Conservation (phyloP, 345 rosid species). For the Eucalyptus tenuipes region DNA sequence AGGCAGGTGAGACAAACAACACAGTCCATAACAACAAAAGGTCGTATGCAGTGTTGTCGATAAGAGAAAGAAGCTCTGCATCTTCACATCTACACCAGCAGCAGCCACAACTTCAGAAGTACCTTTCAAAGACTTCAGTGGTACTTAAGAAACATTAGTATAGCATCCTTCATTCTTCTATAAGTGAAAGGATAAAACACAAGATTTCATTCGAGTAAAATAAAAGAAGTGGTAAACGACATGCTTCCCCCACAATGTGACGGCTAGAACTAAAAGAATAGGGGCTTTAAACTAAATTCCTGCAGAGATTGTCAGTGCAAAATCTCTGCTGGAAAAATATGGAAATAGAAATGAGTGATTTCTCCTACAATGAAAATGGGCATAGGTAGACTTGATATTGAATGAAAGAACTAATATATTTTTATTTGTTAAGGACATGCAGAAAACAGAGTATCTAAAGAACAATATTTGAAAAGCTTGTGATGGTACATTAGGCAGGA, state of each 20-base stretch:
- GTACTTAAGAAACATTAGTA: not conserved
- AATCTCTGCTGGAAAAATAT: not conserved
- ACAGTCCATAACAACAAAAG: not conserved
- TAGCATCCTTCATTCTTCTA: not conserved
- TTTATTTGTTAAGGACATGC: not conserved
- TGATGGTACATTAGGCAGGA: not conserved
- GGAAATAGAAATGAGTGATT: not conserved
- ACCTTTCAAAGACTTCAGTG: not conserved
- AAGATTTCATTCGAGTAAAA: not conserved
- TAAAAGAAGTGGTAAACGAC: not conserved
- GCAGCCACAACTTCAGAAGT: not conserved
- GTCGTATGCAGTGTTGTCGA: not conserved
- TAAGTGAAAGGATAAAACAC: not conserved
- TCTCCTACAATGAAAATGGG: not conserved
- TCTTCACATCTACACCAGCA: not conserved
- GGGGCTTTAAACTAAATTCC: not conserved
- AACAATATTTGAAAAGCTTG: not conserved
- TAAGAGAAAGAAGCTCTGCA: not conserved
- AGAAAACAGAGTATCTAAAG: not conserved
- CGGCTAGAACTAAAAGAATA: not conserved
- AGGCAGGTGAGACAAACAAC: not conserved
- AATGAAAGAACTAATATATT: not conserved
- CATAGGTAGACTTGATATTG: not conserved
- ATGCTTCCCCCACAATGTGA: not conserved
- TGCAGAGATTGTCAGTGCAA: not conserved